Conservation (phyloP, 108 stramenopile species). For the Stephanodiscus triporus region DNA sequence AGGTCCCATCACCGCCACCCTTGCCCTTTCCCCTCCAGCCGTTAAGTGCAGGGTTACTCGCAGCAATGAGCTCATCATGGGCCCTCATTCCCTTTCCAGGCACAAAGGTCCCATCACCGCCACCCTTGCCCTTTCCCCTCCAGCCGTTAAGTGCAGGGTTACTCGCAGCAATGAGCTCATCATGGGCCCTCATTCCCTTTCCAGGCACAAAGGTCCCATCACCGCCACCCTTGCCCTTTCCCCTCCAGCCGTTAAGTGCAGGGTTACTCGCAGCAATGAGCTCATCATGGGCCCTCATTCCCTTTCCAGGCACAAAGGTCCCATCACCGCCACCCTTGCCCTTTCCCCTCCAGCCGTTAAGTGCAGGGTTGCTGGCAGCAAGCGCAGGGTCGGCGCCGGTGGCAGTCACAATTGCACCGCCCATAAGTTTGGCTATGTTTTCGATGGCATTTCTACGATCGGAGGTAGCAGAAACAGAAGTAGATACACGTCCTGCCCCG, state of each 20-base stretch:
- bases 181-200: conserved; percentile 37
- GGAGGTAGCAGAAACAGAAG: conserved; percentile 38
- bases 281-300: conserved; percentile 44
- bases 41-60: too few relatives aligned
- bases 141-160: too few relatives aligned
- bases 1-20: too few relatives aligned
- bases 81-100: too few relatives aligned
- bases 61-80: too few relatives aligned
- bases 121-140: too few relatives aligned
- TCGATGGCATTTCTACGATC: conserved; percentile 45
- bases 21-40: too few relatives aligned
- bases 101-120: conserved; percentile 28
- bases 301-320: conserved; percentile 25
- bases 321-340: conserved; percentile 27
- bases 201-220: conserved; percentile 36
- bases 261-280: conserved; percentile 36
- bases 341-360: conserved; percentile 27
- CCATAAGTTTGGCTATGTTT: conserved; percentile 45
- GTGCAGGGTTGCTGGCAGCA: conserved; percentile 37
- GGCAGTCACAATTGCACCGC: conserved; percentile 33
- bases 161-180: conserved; percentile 39
- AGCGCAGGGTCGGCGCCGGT: conserved; percentile 42
- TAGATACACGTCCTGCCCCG: conserved; percentile 20
- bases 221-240: conserved; percentile 18
- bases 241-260: conserved; percentile 28